phyloP scores from a whole-genome alignment of 2,329 filamentous ascomycete genomes.

The Fusarium gaditjirri region DNA sequence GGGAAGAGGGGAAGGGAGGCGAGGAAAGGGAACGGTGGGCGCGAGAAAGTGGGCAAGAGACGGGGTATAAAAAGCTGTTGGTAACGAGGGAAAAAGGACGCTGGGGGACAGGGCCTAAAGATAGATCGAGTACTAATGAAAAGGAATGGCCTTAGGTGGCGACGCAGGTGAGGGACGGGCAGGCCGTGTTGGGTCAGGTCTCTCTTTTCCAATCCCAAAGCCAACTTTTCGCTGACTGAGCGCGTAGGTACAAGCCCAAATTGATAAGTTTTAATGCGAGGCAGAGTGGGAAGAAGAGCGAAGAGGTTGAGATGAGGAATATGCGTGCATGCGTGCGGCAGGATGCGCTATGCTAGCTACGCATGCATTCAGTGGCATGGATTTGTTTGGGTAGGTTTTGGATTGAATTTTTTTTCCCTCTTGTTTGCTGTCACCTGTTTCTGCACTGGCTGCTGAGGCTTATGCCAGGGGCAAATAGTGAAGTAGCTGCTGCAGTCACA shows the following conservation, averaged over 20 bases:
- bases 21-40: constrained; percentile 42
- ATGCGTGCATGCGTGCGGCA: constrained; percentile 29
- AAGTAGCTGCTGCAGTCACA: constrained; percentile 22
- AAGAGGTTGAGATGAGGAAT: constrained; percentile 17
- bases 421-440: constrained; percentile 13
- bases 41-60: constrained; percentile 44
- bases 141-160: constrained; percentile 38
- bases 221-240: constrained; percentile 29
- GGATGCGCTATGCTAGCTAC: constrained; percentile 41
- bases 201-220: constrained; percentile 20
- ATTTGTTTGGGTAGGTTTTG: constrained; percentile 34
- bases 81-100: constrained; percentile 38
- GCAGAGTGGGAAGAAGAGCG: constrained; percentile 15
- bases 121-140: constrained; percentile 42
- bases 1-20: constrained; percentile 8
- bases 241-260: constrained; percentile 21
- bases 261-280: constrained; percentile 4
- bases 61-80: constrained; percentile 46
- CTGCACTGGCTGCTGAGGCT: constrained; percentile 34
- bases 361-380: constrained; percentile 46
- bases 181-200: constrained; percentile 28
- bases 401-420: not conserved
- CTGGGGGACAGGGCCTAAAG: constrained; percentile 38
- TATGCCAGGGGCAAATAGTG: constrained; percentile 43
- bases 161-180: constrained; percentile 40